Evolutionary conservation across 2,329 filamentous ascomycete species (phyloP), one percentile per base, ranked within the genome.

Genomic region (Myriosclerotinia scirpicola): DNA sequence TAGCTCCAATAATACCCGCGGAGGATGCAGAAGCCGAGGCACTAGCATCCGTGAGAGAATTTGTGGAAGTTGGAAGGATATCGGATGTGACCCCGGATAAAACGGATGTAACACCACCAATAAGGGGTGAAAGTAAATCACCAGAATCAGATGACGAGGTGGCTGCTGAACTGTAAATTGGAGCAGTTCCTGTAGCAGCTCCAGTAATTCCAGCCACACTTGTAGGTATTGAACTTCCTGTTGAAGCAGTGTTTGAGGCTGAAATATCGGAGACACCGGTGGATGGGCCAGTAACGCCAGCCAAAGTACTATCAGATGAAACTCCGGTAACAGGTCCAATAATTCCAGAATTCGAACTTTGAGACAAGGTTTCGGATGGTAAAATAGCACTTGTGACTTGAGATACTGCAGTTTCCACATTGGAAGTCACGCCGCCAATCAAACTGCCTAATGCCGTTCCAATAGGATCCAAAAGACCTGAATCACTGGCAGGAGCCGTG

Each of bases 331-430:
- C 15, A n/a, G 62, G 40, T 38, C 53, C 36, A 15, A 56, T 56
- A 34, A 59, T 20, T 26, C 46, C 50, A 40, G 42, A 40, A 54
- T 11, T 55, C 20, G 54, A 53, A 17, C 15, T 46, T 46, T 15
- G 44, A 7, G 17, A n/a, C 15, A 34, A 59, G 8, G 63, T 26
- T 22, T 40, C 50, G 14, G 64, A 36, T 53, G 55, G 30, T 14
- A 62, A 38, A 46, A 60, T 7, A 48, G 59, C 60, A 54, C 44
- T 67, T 17, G 64, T 68, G 36, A 67, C 14, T 58, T 64, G 44
- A 46, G 66, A 65, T 7, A 65, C 54, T 30, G 52, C 63, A 11
- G 44, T 59, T 54, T 54, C 63, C 12, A 65, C 34, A 55, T 38
- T 34, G 3, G 61, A 65, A 17, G 60, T 53, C 2, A 55, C 20